Evolutionary conservation across 139 green algal species (phyloP).

Genomic region (Microglena sp.): DNA sequence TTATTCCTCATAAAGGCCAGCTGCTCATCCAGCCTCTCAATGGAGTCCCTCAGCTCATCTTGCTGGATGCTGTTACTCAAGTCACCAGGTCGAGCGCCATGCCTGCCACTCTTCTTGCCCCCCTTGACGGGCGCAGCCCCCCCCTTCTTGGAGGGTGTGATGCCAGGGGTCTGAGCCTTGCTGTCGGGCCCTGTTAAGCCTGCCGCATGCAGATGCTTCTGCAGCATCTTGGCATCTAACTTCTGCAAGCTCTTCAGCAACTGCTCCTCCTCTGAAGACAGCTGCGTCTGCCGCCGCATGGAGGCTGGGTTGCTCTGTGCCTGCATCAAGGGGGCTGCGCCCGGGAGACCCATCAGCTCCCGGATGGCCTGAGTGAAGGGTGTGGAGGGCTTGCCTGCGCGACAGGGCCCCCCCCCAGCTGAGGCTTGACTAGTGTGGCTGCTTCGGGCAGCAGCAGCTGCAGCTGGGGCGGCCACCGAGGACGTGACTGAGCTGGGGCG

Average conservation of each 20-base stretch:
- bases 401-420: background rate
- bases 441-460: background rate
- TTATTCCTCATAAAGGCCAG: too few species aligned
- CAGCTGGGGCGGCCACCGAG: background rate
- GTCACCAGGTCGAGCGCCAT: background rate
- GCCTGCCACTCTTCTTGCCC: background rate
- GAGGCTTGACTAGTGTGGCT: background rate
- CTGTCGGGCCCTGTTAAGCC: background rate
- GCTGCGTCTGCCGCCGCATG: background rate
- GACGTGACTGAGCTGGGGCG: background rate
- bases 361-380: conserved; percentile 34
- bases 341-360: conserved; percentile 36
- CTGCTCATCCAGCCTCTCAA: conserved; percentile 25
- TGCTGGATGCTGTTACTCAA: conserved; percentile 21
- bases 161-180: too few species aligned
- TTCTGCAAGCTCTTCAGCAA: conserved; percentile 29
- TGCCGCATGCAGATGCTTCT: background rate
- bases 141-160: too few species aligned
- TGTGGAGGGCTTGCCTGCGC: conserved; percentile 10
- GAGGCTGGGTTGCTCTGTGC: background rate
- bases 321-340: background rate
- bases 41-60: conserved; percentile 24
- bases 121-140: background rate
- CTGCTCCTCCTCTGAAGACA: conserved; percentile 25
- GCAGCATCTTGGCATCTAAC: conserved; percentile 25